Percentiles rank a stretch among this genome's conserved stretches.
These are phyloP conservation scores for Aspergillus quadricinctus DNA, from an alignment of 2,329 filamentous ascomycete species.

Conservation along the genomic window DNA sequence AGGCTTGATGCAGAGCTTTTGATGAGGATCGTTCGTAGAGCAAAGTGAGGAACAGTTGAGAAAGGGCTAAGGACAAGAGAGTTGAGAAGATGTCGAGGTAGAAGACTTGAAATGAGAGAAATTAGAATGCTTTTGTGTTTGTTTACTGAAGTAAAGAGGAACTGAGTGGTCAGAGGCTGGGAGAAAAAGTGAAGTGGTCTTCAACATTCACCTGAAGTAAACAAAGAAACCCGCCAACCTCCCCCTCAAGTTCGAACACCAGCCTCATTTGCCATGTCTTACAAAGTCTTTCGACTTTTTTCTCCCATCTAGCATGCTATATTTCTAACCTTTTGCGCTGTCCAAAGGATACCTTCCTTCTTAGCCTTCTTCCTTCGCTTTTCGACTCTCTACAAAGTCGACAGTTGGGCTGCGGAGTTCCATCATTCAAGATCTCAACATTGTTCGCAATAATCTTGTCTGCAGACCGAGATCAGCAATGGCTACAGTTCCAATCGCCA, in stretches of 20 bases:
- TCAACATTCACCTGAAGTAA: constrained; percentile 7
- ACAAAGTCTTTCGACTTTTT: constrained; percentile 4
- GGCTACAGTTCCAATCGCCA: constrained; percentile 10
- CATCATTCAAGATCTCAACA: neutral
- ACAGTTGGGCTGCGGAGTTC: neutral
- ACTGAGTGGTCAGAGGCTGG: neutral
- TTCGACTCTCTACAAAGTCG: neutral
- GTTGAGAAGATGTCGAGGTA: neutral
- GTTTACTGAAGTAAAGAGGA: neutral
- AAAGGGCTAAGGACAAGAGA: neutral
- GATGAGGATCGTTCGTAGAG: neutral
- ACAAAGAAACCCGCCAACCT: constrained; percentile 17
- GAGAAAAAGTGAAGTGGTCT: constrained; percentile 3
- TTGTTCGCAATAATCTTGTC: neutral
- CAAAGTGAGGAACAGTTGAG: neutral
- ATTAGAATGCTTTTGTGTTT: neutral
- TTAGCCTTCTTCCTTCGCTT: neutral
- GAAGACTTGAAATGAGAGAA: neutral
- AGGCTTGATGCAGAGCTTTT: neutral
- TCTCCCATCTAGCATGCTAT: constrained; percentile 3
- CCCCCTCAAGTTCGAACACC: constrained; percentile 8
- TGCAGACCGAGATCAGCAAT: constrained; percentile 3
- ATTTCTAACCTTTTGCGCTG: neutral
- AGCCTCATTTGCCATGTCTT: constrained; percentile 10
- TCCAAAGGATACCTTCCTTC: constrained; percentile 6